Evolutionary conservation across 805 yeast genomes (phyloP), one percentile per base, ranked within the genome.

Genomic region (Pichia paraexigua): DNA sequence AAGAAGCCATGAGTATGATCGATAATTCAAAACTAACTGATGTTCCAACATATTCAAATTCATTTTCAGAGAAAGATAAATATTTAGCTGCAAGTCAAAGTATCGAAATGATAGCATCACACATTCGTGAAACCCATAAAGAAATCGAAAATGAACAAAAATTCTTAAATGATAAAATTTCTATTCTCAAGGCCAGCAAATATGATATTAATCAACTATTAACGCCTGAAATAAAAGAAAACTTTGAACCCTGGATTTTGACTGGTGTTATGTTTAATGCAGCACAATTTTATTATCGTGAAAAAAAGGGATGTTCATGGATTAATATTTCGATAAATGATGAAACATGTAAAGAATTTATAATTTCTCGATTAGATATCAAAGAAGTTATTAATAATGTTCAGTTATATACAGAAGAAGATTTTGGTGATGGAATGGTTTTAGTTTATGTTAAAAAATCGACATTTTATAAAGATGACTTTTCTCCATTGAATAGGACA

Each of bases 221-320:
- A 32, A 55, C 58, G 3, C 56, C 57, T 4, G 47, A 49, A 39
- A 43, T 51, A 17, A 61, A 60, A 13, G 47, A 41, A 1, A 46
- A 54, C 15, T 44, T 64, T 13, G 75, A 72, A 27, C 74, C 75
- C 5, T 72, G 71, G 63, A 48, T 71, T 8, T 55, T 74, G 3
- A 60, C 62, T 13, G 77, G 76, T 24, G 65, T 70, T 3, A 61
- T 73, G 2, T 43, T 72, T 12, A 63, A 60, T 41, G 64, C 66
- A 11, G 51, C 56, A 5, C 63, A 63, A 22, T 72, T 67, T 52
- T 70, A 62, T 35, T 70, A 60, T 48, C 48, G 43, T 20, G 63
- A 57, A 41, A 56, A 56, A n/a, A 51, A 48, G 18, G 52, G 47
- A 1, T 43, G 56, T 3, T 48, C 45, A 8, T 73, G 77, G 77